Evolutionary conservation across 2,329 filamentous ascomycete genomes (phyloP).

Genomic region (Alternaria triticina): DNA sequence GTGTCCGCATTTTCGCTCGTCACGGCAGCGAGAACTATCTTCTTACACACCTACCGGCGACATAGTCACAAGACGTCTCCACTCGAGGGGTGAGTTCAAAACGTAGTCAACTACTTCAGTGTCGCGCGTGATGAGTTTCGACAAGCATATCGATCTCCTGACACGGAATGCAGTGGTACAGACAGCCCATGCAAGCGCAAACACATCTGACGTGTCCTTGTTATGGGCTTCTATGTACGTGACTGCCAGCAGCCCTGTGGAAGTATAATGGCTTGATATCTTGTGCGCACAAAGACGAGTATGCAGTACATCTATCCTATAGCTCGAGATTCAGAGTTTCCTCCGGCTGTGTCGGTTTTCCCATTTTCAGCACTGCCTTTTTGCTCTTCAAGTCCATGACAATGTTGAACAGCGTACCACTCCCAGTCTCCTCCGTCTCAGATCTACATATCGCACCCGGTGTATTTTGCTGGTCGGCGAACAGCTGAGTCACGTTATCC

Average conservation of each 20-base stretch:
- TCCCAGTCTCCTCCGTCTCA: slow-evolving; percentile 34
- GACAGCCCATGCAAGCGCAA: background rate
- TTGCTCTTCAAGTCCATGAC: slow-evolving; percentile 45
- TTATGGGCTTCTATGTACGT: background rate
- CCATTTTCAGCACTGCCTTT: slow-evolving; percentile 37
- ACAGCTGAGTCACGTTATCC: slow-evolving; percentile 41
- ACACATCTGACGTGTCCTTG: background rate
- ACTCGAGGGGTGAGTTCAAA: background rate
- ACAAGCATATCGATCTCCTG: background rate
- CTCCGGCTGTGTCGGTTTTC: slow-evolving; percentile 39
- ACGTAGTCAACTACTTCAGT: background rate
- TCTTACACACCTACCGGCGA: background rate
- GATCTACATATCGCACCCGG: slow-evolving; percentile 45
- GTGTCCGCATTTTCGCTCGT: background rate
- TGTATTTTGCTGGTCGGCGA: slow-evolving; percentile 51
- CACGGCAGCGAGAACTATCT: background rate
- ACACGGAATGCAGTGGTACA: background rate
- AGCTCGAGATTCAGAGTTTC: slow-evolving; percentile 32
- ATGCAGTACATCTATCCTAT: slow-evolving; percentile 6
- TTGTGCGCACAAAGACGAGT: background rate
- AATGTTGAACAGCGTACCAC: slow-evolving; percentile 46
- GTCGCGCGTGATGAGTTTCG: background rate
- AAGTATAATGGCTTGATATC: background rate
- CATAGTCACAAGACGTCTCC: background rate
- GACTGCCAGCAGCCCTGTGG: background rate